Conservation (phyloP, 148 eudicot species). For the Dianthus caryophyllus region DNA sequence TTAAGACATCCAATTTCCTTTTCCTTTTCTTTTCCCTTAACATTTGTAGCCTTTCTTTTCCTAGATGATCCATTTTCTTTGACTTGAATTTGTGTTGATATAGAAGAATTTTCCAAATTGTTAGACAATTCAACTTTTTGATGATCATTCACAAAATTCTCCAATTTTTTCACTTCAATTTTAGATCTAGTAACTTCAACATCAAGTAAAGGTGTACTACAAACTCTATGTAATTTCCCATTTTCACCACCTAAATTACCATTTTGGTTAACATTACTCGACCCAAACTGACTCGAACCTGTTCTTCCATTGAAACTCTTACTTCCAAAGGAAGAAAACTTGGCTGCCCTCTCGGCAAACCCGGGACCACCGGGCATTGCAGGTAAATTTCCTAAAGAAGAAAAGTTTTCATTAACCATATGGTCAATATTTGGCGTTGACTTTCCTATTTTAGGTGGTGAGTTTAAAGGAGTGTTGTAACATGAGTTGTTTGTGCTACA, state of each 20-base stretch:
- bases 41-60: conserved; percentile 59
- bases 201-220: conserved; percentile 54
- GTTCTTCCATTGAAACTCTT: conserved; percentile 75
- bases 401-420: conserved; percentile 33
- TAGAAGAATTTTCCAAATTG: conserved; percentile 51
- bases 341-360: conserved; percentile 78
- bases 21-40: conserved; percentile 49
- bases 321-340: conserved; percentile 82
- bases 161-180: conserved; percentile 13
- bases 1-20: conserved; percentile 37
- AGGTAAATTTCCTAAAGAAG: conserved; percentile 40
- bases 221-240: conserved; percentile 48
- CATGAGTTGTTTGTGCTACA: conserved; percentile 30
- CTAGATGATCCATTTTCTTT: conserved; percentile 39
- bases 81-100: conserved; percentile 48
- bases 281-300: conserved; percentile 29
- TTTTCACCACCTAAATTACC: conserved; percentile 20
- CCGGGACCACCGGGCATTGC: conserved; percentile 69
- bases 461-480: conserved; percentile 37
- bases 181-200: conserved; percentile 38
- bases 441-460: conserved; percentile 45
- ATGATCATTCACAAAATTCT: conserved; percentile 20
- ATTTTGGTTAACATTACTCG: background rate
- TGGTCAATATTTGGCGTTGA: conserved; percentile 39
- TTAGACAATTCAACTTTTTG: conserved; percentile 25